Evolutionary conservation across 2,329 filamentous ascomycete species (phyloP), one percentile per base, ranked within the genome.

Genomic region (Pseudocercospora fijiensis): DNA sequence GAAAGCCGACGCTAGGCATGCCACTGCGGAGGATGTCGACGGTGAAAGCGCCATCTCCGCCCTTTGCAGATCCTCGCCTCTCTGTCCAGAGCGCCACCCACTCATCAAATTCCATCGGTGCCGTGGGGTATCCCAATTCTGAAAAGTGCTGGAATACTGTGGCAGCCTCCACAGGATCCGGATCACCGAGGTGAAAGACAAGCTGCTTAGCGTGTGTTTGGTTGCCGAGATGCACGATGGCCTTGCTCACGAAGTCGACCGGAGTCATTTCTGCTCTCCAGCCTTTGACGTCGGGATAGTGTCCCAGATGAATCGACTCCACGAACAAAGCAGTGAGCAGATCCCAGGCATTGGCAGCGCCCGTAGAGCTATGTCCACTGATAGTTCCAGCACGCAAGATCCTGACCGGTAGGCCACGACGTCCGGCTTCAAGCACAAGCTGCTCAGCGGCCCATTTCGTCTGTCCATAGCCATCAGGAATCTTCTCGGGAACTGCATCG

Each of bases 261-360:
- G 90, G 90, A 0, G 90, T 92, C 90, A 93, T 93, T 78, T 94
- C 90, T 1, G 89, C 85, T 57, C 88, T 85, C 90, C 90, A 94
- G 47, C 87, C 87, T 57, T 88, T 83, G 3, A 92, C 86, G 59
- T 90, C 83, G 0, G 90, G 90, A 1, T 85, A 85, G 68, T 85
- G 84, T 5, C 90, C 90, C 3, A 93, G 81, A 58, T 89, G 86
- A 41, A 93, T 82, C 0, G 90, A 92, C 74, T 93, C 90, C 1
- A 92, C 88, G 26, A 93, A 83, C 61, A 94, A 75, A 0, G 90
- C 90, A 58, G 88, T 91, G 52, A 94, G 79, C 20, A 94, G 78
- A 81, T 94, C 90, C 79, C 88, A 93, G 0, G 89, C 86, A 70
- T 94, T 94, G 0, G 89, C 88, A 5, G 90, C 87, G 53, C 90